Conservation (phyloP, 2,329 filamentous ascomycete genomes). For the Claviceps sp. region DNA sequence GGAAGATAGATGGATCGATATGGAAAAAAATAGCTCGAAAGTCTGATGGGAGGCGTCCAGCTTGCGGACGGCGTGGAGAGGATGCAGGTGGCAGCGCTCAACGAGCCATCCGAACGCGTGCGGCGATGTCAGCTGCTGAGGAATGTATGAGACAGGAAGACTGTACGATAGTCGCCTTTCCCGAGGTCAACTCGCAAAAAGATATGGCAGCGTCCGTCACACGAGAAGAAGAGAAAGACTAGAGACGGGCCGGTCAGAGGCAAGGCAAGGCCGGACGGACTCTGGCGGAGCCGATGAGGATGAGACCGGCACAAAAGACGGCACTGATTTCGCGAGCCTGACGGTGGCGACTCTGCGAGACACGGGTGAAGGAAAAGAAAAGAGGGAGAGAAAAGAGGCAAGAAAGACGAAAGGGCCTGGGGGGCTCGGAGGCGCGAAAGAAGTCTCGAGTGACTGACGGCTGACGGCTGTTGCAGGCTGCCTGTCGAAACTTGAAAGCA, state of each 20-base stretch:
- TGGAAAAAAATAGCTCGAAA: background rate
- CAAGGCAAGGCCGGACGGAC: background rate
- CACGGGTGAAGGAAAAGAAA: background rate
- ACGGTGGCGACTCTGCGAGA: background rate
- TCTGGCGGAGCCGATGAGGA: constrained; percentile 5
- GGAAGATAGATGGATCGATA: background rate
- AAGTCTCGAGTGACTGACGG: background rate
- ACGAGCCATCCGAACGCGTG: constrained; percentile 6
- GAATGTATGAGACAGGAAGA: background rate
- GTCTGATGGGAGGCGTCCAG: background rate
- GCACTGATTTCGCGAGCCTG: background rate
- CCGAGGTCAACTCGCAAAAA: constrained; percentile 4
- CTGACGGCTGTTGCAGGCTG: too few species aligned
- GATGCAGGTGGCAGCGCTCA: constrained; percentile 2
- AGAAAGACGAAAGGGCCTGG: background rate
- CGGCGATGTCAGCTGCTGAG: background rate
- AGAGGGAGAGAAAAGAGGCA: background rate
- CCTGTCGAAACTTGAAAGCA: too few species aligned
- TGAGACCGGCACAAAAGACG: constrained; percentile 1
- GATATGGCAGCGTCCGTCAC: background rate
- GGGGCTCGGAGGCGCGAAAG: background rate
- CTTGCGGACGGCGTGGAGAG: background rate
- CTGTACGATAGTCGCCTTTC: background rate
- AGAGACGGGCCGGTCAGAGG: background rate
- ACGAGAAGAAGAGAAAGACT: background rate